phyloP scores from a whole-genome alignment of 2,329 filamentous ascomycete genomes.

The Aspergillus vadensis region DNA sequence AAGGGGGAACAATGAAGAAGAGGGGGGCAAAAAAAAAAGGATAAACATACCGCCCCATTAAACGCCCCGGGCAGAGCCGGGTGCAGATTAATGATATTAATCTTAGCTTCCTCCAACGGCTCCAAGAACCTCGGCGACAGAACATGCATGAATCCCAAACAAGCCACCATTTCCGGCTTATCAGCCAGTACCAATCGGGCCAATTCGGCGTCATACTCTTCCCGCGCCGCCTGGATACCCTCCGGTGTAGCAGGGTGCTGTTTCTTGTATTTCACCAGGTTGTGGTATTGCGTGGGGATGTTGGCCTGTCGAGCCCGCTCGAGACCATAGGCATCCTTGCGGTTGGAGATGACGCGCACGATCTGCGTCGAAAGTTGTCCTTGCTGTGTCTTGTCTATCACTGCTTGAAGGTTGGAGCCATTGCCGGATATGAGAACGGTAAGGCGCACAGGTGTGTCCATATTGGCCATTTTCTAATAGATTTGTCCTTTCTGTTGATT shows the following conservation, averaged over 20 bases:
- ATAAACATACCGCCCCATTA: conserved; percentile 62
- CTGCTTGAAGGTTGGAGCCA: conserved; percentile 77
- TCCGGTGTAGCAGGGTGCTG: conserved; percentile 60
- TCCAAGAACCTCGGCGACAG: conserved; percentile 69
- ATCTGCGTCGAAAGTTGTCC: conserved; percentile 56
- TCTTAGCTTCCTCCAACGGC: conserved; percentile 62
- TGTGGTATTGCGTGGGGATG: conserved; percentile 80
- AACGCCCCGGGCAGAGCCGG: conserved; percentile 73
- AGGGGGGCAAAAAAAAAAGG: not conserved
- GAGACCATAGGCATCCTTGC: conserved; percentile 65
- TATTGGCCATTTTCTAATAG: conserved; percentile 15
- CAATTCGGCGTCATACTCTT: conserved; percentile 73
- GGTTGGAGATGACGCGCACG: conserved; percentile 66
- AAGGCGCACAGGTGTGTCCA: conserved; percentile 51
- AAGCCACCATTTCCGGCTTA: conserved; percentile 72
- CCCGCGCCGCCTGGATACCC: conserved; percentile 56
- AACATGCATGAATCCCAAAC: conserved; percentile 87
- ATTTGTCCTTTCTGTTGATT: not conserved
- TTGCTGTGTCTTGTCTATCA: conserved; percentile 63
- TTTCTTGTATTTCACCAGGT: conserved; percentile 75
- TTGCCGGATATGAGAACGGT: conserved; percentile 72
- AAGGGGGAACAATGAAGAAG: not conserved
- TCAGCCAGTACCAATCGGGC: conserved; percentile 67
- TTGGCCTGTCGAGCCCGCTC: conserved; percentile 59
- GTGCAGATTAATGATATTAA: conserved; percentile 80